Evolutionary conservation across 2,329 filamentous ascomycete species (phyloP).

Genomic region (Fusarium gaditjirri): DNA sequence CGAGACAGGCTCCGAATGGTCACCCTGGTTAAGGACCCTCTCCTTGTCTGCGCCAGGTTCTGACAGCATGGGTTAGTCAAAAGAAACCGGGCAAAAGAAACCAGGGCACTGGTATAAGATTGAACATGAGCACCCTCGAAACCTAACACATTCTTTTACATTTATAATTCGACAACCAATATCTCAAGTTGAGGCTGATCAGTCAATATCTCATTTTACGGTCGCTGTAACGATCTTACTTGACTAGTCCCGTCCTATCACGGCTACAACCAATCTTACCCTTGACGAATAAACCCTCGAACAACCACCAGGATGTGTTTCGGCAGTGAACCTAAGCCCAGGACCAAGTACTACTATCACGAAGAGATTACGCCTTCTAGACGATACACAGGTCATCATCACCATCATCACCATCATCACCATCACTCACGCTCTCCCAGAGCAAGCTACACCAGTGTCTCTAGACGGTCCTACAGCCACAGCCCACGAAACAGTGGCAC

Average conservation of each 20-base stretch:
- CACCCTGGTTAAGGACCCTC: constrained; percentile 37
- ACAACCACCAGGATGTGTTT: constrained; percentile 61
- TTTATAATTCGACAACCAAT: constrained; percentile 6
- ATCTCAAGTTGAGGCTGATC: not conserved
- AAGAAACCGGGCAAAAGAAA: constrained; percentile 45
- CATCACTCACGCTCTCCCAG: constrained; percentile 52
- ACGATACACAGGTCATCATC: constrained; percentile 50
- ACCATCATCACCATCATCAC: constrained; percentile 50
- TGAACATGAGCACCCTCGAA: constrained; percentile 29
- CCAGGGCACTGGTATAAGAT: constrained; percentile 43
- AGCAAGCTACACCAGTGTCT: constrained; percentile 57
- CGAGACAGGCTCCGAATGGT: constrained; percentile 31
- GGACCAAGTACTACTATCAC: constrained; percentile 64
- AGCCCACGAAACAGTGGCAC: constrained; percentile 58
- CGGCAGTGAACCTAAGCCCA: constrained; percentile 54
- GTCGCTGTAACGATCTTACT: not conserved
- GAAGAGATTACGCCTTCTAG: constrained; percentile 63
- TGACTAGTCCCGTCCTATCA: not conserved
- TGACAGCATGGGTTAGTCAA: constrained; percentile 37
- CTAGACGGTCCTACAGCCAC: constrained; percentile 50
- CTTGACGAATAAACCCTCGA: constrained; percentile 5
- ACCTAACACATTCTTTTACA: not conserved
- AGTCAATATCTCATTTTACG: not conserved
- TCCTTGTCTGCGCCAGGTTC: constrained; percentile 34
- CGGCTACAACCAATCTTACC: not conserved